A percentile compares a stretch with the other conserved stretches of the same genome.
Conservation (phyloP, 768 basidiomycete species). For the Mycena albidolilacea region DNA sequence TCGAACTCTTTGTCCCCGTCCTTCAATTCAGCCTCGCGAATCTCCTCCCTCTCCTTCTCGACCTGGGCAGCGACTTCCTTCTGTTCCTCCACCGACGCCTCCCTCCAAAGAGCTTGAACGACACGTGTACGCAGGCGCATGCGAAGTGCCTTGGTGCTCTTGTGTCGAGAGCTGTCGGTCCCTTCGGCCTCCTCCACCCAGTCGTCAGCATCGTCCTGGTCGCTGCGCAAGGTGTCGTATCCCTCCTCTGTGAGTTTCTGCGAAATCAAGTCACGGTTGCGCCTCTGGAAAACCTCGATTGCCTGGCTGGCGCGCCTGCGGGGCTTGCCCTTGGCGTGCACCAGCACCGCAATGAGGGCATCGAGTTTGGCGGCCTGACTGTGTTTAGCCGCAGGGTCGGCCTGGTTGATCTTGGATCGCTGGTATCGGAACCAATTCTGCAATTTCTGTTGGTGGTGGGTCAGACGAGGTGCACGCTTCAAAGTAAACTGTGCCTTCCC, state of each 20-base stretch:
- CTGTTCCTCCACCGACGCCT: conserved; percentile 6
- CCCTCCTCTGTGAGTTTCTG: background rate
- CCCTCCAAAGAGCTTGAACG: background rate
- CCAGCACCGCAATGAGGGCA: background rate
- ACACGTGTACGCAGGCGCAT: conserved; percentile 21
- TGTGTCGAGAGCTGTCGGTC: background rate
- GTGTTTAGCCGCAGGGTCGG: background rate
- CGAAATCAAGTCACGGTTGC: background rate
- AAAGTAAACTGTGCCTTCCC: background rate
- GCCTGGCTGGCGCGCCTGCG: conserved; percentile 7
- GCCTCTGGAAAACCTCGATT: conserved; percentile 21
- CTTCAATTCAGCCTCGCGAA: background rate
- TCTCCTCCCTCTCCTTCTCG: conserved; percentile 9
- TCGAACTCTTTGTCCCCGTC: background rate
- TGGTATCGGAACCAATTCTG: conserved; percentile 21
- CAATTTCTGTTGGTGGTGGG: background rate
- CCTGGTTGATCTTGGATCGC: background rate
- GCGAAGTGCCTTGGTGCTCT: background rate
- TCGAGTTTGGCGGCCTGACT: background rate
- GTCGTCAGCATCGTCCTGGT: background rate
- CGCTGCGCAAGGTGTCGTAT: background rate
- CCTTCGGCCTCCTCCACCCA: background rate
- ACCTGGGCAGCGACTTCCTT: background rate
- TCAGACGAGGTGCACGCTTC: background rate
- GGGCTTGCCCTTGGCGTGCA: background rate